Conservation (phyloP, 1,284 basidiomycete species). For the Ceratobasidium sp. region DNA sequence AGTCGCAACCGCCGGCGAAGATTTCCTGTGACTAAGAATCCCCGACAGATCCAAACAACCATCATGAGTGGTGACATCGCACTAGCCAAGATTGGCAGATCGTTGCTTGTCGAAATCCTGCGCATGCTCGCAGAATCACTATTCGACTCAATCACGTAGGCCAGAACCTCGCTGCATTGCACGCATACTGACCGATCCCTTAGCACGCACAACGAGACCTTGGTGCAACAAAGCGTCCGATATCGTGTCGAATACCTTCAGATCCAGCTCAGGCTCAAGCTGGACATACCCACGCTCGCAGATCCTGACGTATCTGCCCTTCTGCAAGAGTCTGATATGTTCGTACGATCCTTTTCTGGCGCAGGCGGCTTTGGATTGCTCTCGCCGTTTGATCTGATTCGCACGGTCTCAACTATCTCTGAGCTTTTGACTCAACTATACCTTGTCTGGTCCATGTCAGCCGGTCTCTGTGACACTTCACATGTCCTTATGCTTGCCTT, state of each 20-base stretch:
- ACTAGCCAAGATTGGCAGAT: constrained; percentile 56
- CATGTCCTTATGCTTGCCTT: constrained; percentile 53
- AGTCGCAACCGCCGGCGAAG: constrained; percentile 44
- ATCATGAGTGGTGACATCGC: constrained; percentile 66
- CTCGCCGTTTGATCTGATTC: constrained; percentile 77
- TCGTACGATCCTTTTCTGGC: constrained; percentile 75
- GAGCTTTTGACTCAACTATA: constrained; percentile 73
- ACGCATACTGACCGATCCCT: background rate
- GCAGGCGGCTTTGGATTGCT: constrained; percentile 69
- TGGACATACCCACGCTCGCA: constrained; percentile 77
- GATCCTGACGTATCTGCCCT: constrained; percentile 74
- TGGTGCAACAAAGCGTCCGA: constrained; percentile 71
- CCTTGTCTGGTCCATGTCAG: constrained; percentile 65
- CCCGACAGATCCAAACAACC: constrained; percentile 65
- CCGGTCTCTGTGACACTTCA: constrained; percentile 36
- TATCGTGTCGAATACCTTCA: constrained; percentile 78
- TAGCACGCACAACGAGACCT: constrained; percentile 71
- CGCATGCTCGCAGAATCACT: constrained; percentile 68
- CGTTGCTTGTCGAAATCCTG: constrained; percentile 65
- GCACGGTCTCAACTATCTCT: constrained; percentile 70
- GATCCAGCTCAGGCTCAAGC: constrained; percentile 73
- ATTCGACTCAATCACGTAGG: constrained; percentile 77
- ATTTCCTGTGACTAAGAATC: constrained; percentile 32
- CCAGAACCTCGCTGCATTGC: constrained; percentile 43
- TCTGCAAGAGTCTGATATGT: constrained; percentile 81